A percentile compares a stretch with the other conserved stretches of the same genome.
phyloP scores from a whole-genome alignment of 148 eudicot genomes.

The Camellia granthamiana region DNA sequence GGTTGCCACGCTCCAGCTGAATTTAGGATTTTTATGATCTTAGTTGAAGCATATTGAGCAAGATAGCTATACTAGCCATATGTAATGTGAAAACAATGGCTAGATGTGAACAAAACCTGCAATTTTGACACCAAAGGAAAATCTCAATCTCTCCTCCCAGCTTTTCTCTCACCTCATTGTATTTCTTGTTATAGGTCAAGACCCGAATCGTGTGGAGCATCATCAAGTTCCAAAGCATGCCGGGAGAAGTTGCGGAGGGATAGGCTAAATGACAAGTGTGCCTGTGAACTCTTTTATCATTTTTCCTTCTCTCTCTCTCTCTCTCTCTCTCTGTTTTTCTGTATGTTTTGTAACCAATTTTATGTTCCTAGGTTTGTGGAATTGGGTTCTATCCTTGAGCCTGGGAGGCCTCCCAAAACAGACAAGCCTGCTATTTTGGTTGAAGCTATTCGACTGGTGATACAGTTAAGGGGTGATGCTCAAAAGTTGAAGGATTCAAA shows the following conservation, averaged over 20 bases:
- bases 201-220: constrained; percentile 64
- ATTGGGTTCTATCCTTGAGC: constrained; percentile 63
- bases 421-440: constrained; percentile 69
- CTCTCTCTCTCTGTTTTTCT: not conserved
- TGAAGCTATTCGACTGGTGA: constrained; percentile 69
- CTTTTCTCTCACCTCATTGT: not conserved
- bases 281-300: not conserved
- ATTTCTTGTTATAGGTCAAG: constrained; percentile 48
- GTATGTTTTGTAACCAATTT: not conserved
- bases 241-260: constrained; percentile 86
- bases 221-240: constrained; percentile 76
- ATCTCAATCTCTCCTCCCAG: not conserved
- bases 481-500: constrained; percentile 68
- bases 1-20: not conserved
- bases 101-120: not conserved
- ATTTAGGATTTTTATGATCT: not conserved
- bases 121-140: not conserved
- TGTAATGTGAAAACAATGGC: not conserved
- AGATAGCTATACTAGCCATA: not conserved
- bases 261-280: constrained; percentile 71
- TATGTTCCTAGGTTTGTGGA: constrained; percentile 56
- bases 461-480: constrained; percentile 59
- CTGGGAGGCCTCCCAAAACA: constrained; percentile 61
- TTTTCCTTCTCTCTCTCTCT: too few species aligned
- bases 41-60: not conserved